Conservation (phyloP, 768 basidiomycete species). For the Lactarius psammicola region DNA sequence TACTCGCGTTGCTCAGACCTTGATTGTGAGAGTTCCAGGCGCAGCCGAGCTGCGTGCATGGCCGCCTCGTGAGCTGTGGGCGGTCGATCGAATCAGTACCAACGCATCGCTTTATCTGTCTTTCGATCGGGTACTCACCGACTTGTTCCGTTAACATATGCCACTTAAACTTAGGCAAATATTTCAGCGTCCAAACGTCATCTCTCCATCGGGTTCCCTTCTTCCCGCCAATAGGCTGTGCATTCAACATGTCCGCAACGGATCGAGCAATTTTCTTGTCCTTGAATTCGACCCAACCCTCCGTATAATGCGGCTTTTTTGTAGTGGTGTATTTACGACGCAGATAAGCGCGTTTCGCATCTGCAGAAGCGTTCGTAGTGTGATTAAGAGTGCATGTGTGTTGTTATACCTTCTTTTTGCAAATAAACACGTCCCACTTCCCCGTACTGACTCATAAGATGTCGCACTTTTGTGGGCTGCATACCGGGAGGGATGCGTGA, state of each 20-base stretch:
- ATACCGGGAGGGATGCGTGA: conserved; percentile 97
- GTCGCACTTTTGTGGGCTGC: conserved; percentile 93
- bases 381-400: neutral
- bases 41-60: conserved; percentile 82
- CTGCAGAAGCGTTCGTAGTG: conserved; percentile 39
- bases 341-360: conserved; percentile 84
- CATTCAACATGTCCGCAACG: conserved; percentile 94
- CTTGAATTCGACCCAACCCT: conserved; percentile 98
- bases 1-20: conserved; percentile 89
- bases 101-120: neutral
- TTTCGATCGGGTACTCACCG: conserved; percentile 55
- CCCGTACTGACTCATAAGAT: conserved; percentile 87
- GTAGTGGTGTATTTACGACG: conserved; percentile 78
- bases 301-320: conserved; percentile 84
- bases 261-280: conserved; percentile 89
- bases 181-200: conserved; percentile 99
- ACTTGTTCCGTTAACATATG: conserved; percentile 98
- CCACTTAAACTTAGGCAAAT: conserved; percentile 97
- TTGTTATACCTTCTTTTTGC: conserved; percentile 76
- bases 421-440: conserved; percentile 91
- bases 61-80: conserved; percentile 86
- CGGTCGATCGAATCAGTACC: neutral
- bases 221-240: conserved; percentile 91
- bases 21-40: conserved; percentile 87
- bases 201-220: conserved; percentile 90